These are phyloP conservation scores for Dionaea muscipula DNA, from an alignment of 179 eudicot genomes.

Conservation along the genomic window DNA sequence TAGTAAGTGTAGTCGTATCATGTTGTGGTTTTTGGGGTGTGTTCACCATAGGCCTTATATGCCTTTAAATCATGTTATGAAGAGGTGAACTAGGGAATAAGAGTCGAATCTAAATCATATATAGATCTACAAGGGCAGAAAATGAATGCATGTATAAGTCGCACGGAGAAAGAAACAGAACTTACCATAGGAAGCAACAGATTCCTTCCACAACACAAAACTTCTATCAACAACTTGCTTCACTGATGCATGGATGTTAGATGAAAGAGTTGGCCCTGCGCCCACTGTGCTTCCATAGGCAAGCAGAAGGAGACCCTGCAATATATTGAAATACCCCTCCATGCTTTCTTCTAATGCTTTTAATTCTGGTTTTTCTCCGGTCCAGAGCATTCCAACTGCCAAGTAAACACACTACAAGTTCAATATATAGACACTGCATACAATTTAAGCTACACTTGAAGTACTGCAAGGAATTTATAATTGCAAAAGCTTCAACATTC, in stretches of 20 bases:
- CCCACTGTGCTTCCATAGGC: conserved; percentile 67
- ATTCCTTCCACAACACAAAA: conserved; percentile 60
- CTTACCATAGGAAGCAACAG: conserved; percentile 64
- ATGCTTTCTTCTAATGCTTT: conserved; percentile 73
- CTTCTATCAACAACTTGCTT: conserved; percentile 79
- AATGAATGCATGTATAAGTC: neutral
- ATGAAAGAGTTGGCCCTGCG: conserved; percentile 75
- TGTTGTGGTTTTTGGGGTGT: too few relatives aligned
- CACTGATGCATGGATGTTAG: conserved; percentile 48
- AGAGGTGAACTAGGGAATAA: too few relatives aligned
- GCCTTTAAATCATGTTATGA: too few relatives aligned
- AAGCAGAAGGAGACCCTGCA: conserved; percentile 72
- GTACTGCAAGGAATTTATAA: neutral
- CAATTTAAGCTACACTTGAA: too few relatives aligned
- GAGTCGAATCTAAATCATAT: too few relatives aligned
- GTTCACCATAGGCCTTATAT: too few relatives aligned
- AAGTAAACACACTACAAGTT: conserved; percentile 2
- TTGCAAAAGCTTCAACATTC: neutral
- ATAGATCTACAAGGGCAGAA: too few relatives aligned
- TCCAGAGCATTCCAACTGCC: conserved; percentile 83
- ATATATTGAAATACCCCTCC: conserved; percentile 57
- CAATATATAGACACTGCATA: neutral
- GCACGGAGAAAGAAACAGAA: conserved; percentile 6
- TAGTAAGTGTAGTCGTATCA: too few relatives aligned
- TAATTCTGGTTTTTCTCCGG: conserved; percentile 47